Base-by-base conservation (phyloP, 2,329 filamentous ascomycete species). In the Alternaria viburni region DNA sequence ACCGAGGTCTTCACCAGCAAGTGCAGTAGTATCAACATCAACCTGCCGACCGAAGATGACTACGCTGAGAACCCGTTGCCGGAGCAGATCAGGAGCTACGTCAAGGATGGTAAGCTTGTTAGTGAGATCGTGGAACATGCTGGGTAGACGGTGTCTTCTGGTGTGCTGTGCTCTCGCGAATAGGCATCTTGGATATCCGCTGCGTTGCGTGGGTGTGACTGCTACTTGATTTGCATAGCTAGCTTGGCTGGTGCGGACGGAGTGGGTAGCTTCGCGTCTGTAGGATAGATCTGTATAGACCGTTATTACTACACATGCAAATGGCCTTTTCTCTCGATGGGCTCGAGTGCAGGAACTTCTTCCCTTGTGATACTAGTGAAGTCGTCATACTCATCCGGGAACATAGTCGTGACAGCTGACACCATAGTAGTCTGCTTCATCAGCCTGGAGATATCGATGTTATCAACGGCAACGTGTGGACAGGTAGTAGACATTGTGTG, bases 121-220 rank as follows among this genome's bases (percentile, higher is more conserved):
- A 97, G 89, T 76, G 95, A 98, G 86, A 98, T 99, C 79, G 96
- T 99, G 17, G 93, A 96, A 74, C 95, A 98, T 82, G 89, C 92
- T 67, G 94, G 95, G 60, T 97, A 75, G 63, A 54, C 8, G 1
- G 28, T 28, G 17, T 45, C 12, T 9, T 26, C 4, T 5, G 6
- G 47, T 21, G 26, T 17, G 36, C 11, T 13, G 15, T 15, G n/a
- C 26, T 36, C 21, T 12, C n/a, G 21, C 11, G 47, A 36, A 44
- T 4, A 9, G 26, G 8, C n/a, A 21, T 13, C 43, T 57, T 51
- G 52, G 25, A 61, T 61, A 57, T 3, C 11, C 15, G 23, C 26
- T 57, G 52, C 25, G 32, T 36, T 32, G 30, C 4, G 13, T 28
- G 28, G 3, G 32, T 2, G 11, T 19, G 23, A 15, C 11, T 41